A percentile compares a stretch with the other conserved stretches of the same genome.
Evolutionary conservation across 23 red algal genomes (phyloP).

Genomic region (Gracilaria vermiculophylla): DNA sequence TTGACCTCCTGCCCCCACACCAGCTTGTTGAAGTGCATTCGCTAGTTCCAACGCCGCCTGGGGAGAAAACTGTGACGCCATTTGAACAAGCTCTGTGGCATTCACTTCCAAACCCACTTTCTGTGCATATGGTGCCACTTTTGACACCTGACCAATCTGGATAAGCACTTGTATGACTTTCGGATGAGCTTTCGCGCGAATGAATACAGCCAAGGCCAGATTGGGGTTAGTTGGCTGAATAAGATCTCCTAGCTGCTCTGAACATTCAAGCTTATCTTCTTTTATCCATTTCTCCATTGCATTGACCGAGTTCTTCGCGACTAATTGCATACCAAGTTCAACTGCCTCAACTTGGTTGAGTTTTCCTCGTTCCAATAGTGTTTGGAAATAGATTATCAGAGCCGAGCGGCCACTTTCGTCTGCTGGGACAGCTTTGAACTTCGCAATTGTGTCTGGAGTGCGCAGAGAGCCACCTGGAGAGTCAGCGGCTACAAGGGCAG

Average conservation of each 20-base stretch:
- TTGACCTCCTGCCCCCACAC: slow-evolving; percentile 54
- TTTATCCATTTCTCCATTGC: slow-evolving; percentile 96
- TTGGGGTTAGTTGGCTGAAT: slow-evolving; percentile 75
- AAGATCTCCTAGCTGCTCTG: slow-evolving; percentile 93
- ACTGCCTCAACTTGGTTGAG: slow-evolving; percentile 91
- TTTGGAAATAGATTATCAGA: slow-evolving; percentile 96
- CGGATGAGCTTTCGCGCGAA: slow-evolving; percentile 84
- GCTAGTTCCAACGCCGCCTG: slow-evolving; percentile 84
- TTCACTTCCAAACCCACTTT: slow-evolving; percentile 78
- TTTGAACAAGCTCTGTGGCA: slow-evolving; percentile 77
- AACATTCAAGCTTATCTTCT: slow-evolving; percentile 90
- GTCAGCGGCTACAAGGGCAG: slow-evolving; percentile 93
- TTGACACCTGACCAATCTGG: slow-evolving; percentile 75
- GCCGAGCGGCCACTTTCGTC: slow-evolving; percentile 76
- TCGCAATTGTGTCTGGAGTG: slow-evolving; percentile 85
- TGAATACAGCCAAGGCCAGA: slow-evolving; percentile 89
- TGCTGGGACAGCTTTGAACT: slow-evolving; percentile 85
- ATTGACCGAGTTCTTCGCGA: slow-evolving; percentile 62
- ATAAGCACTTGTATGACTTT: slow-evolving; percentile 97
- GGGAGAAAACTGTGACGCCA: slow-evolving; percentile 71
- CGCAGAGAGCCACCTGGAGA: slow-evolving; percentile 90
- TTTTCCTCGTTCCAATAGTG: slow-evolving; percentile 83
- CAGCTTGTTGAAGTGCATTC: slow-evolving; percentile 71
- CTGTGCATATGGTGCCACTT: slow-evolving; percentile 77
- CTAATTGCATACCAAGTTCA: slow-evolving; percentile 83